These are phyloP conservation scores for Erodium trifolium DNA, from an alignment of 441 rosid genomes.

Conservation along the genomic window DNA sequence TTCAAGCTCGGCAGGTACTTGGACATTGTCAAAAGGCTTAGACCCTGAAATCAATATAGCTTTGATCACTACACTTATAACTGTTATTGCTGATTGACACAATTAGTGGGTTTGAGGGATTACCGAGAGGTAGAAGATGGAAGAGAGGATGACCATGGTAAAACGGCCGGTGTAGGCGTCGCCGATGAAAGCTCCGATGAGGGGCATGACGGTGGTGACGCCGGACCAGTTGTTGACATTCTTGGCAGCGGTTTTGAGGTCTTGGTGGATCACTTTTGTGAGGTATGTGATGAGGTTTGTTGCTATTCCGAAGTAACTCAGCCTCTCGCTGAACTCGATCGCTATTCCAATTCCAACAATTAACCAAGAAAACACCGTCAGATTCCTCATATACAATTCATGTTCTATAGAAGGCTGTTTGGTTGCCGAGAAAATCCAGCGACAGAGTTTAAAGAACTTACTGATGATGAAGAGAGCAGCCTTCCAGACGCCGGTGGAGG, in stretches of 20 bases:
- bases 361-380: no score
- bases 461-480: constrained; percentile 35
- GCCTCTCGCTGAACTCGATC: constrained; percentile 34
- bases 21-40: constrained; percentile 31
- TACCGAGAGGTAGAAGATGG: constrained; percentile 32
- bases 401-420: no score
- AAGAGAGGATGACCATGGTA: constrained; percentile 23
- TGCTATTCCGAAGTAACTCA: constrained; percentile 31
- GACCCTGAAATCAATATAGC: constrained; percentile 20
- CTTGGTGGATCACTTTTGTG: constrained; percentile 29
- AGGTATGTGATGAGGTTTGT: constrained; percentile 28
- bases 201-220: constrained; percentile 28
- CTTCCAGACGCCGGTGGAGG: constrained; percentile 37
- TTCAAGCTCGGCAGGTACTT: constrained; percentile 24
- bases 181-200: constrained; percentile 29
- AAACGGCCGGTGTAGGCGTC: constrained; percentile 33
- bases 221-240: constrained; percentile 34
- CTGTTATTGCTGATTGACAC: no score
- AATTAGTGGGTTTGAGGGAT: no score
- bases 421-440: no score
- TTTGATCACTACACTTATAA: no score
- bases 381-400: no score
- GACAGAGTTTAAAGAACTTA: neutral
- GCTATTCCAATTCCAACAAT: neutral
- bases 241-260: constrained; percentile 26